These are phyloP conservation scores for Aspergillus indologenus DNA, from an alignment of 495 filamentous ascomycete genomes.

Conservation along the genomic window DNA sequence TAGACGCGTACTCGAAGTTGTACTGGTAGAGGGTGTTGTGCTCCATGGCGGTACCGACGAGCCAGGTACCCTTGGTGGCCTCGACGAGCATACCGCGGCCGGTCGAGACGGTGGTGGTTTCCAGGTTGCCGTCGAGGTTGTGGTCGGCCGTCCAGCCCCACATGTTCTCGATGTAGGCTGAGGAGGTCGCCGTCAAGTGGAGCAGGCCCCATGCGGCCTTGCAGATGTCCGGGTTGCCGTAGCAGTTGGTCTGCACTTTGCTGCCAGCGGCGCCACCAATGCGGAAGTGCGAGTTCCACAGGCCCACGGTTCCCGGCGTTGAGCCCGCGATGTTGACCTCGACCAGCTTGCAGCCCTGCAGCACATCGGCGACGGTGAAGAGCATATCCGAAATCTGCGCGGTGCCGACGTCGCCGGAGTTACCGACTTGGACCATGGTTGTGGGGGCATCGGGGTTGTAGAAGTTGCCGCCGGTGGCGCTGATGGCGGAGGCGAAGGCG, in stretches of 20 bases:
- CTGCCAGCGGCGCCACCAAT: slow-evolving; percentile 51
- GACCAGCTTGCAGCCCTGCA: slow-evolving; percentile 50
- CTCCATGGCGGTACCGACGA: slow-evolving; percentile 67
- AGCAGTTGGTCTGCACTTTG: slow-evolving; percentile 63
- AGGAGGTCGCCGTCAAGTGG: slow-evolving; percentile 48
- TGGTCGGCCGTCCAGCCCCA: slow-evolving; percentile 64
- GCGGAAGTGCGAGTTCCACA: slow-evolving; percentile 56
- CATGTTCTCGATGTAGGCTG: slow-evolving; percentile 57
- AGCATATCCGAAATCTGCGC: slow-evolving; percentile 59
- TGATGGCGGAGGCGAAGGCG: slow-evolving; percentile 46
- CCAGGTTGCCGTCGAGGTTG: slow-evolving; percentile 38
- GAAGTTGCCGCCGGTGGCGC: slow-evolving; percentile 50
- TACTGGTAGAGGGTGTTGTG: slow-evolving; percentile 75
- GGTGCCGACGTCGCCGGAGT: slow-evolving; percentile 51
- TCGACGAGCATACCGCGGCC: slow-evolving; percentile 16
- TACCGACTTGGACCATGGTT: slow-evolving; percentile 59
- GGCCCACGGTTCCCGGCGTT: slow-evolving; percentile 52
- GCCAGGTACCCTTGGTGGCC: slow-evolving; percentile 40
- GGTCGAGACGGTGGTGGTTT: slow-evolving; percentile 7
- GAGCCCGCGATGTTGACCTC: slow-evolving; percentile 50
- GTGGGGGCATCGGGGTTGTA: slow-evolving; percentile 46
- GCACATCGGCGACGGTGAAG: slow-evolving; percentile 48
- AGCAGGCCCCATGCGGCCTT: slow-evolving; percentile 53
- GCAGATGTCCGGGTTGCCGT: slow-evolving; percentile 20
- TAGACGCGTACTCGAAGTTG: slow-evolving; percentile 61